phyloP scores from a whole-genome alignment of 345 rosid species.

The Eucalyptus leucophloia region DNA sequence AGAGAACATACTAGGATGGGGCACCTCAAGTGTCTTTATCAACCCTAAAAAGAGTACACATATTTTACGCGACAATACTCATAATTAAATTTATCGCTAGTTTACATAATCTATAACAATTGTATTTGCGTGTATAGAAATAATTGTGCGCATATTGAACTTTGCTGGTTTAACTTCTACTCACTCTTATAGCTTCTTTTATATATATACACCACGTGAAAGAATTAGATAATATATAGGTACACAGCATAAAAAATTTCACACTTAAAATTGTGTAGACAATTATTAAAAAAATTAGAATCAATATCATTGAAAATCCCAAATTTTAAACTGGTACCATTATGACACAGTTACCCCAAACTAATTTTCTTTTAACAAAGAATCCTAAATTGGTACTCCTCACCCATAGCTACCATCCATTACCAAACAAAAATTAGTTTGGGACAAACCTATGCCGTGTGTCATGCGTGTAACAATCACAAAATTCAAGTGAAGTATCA shows the following conservation, averaged over 20 bases:
- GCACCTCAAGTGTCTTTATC: no score
- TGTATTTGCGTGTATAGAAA: no score
- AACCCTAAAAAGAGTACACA: no score
- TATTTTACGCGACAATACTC: no score
- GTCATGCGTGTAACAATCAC: background rate
- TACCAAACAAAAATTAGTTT: background rate
- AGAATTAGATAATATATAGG: background rate
- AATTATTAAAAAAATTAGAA: background rate
- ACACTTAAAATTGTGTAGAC: background rate
- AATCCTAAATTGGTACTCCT: background rate
- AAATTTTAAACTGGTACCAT: no score
- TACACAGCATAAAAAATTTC: background rate
- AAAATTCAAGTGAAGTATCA: background rate
- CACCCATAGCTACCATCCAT: background rate
- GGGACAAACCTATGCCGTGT: rapidly evolving
- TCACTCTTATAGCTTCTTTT: no score
- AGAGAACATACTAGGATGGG: no score
- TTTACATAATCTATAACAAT: no score
- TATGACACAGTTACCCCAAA: background rate
- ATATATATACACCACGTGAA: background rate
- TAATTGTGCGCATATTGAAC: no score
- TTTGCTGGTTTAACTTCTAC: no score
- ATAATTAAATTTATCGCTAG: no score
- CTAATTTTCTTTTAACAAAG: background rate
- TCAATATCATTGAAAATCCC: no score